phyloP scores from a whole-genome alignment of 139 green algal species.

The Tetradesmus obliquus region DNA sequence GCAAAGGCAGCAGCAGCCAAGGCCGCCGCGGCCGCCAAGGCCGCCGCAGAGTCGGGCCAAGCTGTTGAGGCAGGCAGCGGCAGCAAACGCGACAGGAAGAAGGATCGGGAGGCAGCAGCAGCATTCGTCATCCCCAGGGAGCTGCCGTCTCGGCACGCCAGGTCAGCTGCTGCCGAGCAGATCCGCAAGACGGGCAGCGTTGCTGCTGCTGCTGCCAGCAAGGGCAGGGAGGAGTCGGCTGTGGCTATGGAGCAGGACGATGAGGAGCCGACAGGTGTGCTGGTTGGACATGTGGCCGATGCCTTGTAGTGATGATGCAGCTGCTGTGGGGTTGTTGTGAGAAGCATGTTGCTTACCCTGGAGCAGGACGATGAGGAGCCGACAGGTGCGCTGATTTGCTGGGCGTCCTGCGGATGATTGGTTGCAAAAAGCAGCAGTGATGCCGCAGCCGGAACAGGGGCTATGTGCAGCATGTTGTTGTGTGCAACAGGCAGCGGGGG shows the following conservation, averaged over 20 bases:
- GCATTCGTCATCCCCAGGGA: background rate
- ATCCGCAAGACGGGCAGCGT: constrained; percentile 43
- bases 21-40: background rate
- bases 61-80: background rate
- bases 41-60: background rate
- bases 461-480: too few relatives aligned
- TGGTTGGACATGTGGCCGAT: too few relatives aligned
- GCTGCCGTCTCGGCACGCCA: constrained; percentile 11
- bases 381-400: constrained; percentile 20
- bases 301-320: too few relatives aligned
- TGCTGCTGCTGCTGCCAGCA: constrained; percentile 20
- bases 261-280: background rate
- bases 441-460: too few relatives aligned
- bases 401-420: too few relatives aligned
- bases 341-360: background rate
- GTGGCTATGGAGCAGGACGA: background rate
- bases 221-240: background rate
- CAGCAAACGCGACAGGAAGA: background rate
- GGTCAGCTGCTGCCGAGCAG: constrained; percentile 36
- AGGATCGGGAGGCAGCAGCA: background rate
- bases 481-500: too few relatives aligned
- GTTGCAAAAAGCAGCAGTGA: too few relatives aligned
- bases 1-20: constrained; percentile 31
- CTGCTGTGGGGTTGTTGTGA: too few relatives aligned
- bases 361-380: background rate